phyloP scores from a whole-genome alignment of 139 green algal genomes.

The Trebouxia sp. region DNA sequence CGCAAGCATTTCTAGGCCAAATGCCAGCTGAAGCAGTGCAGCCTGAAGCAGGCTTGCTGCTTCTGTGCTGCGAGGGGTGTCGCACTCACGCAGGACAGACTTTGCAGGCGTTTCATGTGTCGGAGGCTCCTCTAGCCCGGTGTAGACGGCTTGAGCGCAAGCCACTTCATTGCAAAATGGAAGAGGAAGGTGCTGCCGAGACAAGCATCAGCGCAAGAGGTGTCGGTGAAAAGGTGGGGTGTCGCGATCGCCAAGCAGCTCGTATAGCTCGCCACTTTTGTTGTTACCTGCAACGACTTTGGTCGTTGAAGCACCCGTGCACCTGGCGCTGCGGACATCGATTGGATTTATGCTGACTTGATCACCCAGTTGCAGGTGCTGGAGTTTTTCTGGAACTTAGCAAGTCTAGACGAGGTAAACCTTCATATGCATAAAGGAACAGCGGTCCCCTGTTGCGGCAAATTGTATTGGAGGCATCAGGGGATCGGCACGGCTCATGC shows the following conservation, averaged over 20 bases:
- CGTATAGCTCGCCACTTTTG: not conserved
- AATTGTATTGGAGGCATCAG: too few species aligned
- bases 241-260: not conserved
- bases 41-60: too few species aligned
- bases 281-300: not conserved
- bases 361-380: slow-evolving; percentile 75
- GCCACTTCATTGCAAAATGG: not conserved
- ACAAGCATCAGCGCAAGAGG: not conserved
- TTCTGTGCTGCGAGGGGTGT: too few species aligned
- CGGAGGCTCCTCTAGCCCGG: too few species aligned
- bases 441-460: not conserved
- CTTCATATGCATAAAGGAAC: not conserved
- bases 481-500: too few species aligned
- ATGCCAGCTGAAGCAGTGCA: too few species aligned
- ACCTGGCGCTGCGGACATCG: too few species aligned
- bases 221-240: not conserved
- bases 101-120: too few species aligned
- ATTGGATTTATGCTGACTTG: too few species aligned
- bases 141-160: too few species aligned
- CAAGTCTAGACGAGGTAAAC: slow-evolving; percentile 57
- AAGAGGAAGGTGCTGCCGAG: not conserved
- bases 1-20: too few species aligned
- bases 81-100: too few species aligned
- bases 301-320: not conserved
- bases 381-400: slow-evolving; percentile 76